Evolutionary conservation across 2,329 filamentous ascomycete species (phyloP).

Genomic region (Mollisiaceae sp.): DNA sequence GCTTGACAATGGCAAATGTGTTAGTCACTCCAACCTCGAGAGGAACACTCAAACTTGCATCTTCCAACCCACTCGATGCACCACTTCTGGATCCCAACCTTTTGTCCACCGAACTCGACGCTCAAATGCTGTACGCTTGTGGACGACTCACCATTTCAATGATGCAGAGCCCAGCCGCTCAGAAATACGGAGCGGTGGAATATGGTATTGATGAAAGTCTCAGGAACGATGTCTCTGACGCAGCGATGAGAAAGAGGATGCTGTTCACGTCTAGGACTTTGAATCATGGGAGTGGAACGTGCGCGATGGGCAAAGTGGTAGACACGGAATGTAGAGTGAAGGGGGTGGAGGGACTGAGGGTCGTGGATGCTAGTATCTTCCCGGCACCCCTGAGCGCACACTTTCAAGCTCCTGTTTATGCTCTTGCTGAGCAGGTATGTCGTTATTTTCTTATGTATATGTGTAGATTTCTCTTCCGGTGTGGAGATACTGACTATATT

Average conservation of each 20-base stretch:
- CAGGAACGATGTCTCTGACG: slow-evolving; percentile 13
- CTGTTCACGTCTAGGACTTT: slow-evolving; percentile 14
- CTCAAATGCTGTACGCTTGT: slow-evolving; percentile 7
- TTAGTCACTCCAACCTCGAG: slow-evolving; percentile 21
- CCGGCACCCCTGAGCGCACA: slow-evolving; percentile 18
- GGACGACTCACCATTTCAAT: slow-evolving; percentile 1
- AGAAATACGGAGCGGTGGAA: slow-evolving; percentile 12
- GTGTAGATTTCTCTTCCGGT: no score
- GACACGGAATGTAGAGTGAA: slow-evolving; percentile 28
- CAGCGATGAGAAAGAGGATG: slow-evolving; percentile 14
- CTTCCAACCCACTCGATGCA: slow-evolving; percentile 12
- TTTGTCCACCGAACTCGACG: slow-evolving; percentile 15
- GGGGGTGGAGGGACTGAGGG: slow-evolving; percentile 20
- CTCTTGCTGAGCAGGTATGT: slow-evolving; percentile 23
- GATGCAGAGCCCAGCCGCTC: neutral
- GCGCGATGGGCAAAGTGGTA: slow-evolving; percentile 37
- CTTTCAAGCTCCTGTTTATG: slow-evolving; percentile 26
- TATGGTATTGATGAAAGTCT: slow-evolving; percentile 18
- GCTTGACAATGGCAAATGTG: slow-evolving; percentile 6
- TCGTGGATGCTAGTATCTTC: slow-evolving; percentile 25
- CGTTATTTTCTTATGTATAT: neutral
- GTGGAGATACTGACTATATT: neutral
- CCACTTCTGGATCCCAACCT: slow-evolving; percentile 23
- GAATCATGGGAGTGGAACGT: slow-evolving; percentile 25
- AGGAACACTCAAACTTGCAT: slow-evolving; percentile 21